A percentile compares a stretch with the other conserved stretches of the same genome.
Evolutionary conservation across 495 filamentous ascomycete species (phyloP).

Genomic region (Copromyces sp.): DNA sequence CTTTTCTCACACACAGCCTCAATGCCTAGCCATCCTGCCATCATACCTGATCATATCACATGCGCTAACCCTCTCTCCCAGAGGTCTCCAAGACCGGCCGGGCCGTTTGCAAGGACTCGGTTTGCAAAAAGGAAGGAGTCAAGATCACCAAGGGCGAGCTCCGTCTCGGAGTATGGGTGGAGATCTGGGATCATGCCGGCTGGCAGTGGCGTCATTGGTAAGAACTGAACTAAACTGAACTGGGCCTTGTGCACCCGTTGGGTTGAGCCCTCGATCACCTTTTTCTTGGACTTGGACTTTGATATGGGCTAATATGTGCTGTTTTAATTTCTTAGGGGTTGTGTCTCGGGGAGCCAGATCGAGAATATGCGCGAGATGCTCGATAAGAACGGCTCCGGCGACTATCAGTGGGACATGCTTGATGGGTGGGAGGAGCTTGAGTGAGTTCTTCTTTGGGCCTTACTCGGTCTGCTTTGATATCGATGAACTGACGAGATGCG

Average conservation of each 20-base stretch:
- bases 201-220: constrained; percentile 78
- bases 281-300: not conserved
- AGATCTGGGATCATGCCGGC: constrained; percentile 32
- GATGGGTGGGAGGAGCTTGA: constrained; percentile 68
- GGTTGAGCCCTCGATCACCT: not conserved
- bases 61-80: constrained; percentile 23
- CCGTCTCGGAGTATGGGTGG: constrained; percentile 59
- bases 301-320: not conserved
- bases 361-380: constrained; percentile 42
- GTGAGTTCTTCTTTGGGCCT: constrained; percentile 12
- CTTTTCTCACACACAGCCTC: not conserved
- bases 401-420: constrained; percentile 35
- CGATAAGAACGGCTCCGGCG: constrained; percentile 19
- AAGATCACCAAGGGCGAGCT: constrained; percentile 74
- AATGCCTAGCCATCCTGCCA: not conserved
- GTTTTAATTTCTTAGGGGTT: constrained; percentile 50
- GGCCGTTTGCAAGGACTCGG: constrained; percentile 55
- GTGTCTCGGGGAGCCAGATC: constrained; percentile 57
- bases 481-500: not conserved
- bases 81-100: constrained; percentile 51
- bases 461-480: not conserved
- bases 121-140: constrained; percentile 50
- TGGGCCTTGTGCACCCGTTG: not conserved
- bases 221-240: constrained; percentile 6
- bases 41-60: not conserved